Base-by-base conservation (phyloP, 441 rosid genomes). In the Erysimum cheiri region DNA sequence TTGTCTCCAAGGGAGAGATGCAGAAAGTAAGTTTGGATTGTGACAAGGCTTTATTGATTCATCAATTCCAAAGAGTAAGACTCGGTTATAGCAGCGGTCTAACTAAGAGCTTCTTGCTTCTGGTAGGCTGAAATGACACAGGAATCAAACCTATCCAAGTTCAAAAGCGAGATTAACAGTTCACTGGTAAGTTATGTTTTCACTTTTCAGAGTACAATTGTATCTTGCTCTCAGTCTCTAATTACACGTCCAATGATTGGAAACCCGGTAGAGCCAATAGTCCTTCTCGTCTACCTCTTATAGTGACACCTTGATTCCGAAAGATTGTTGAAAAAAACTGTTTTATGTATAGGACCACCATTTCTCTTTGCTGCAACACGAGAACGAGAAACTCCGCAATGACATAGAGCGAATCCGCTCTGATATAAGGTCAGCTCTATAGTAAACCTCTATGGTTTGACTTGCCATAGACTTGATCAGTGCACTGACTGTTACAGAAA, bases 361-460 rank as follows among this genome's bases (percentile, higher is more conserved):
- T 80, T 88, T 84, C 60, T 82, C 88, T 24, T 71, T 78, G 73
- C 70, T 86, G 78, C 91, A 84, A 83, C 90, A 82, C 14, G 93
- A 86, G 82, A 80, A 70, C 29, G 93, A 88, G 73, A 88, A 86
- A 69, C 84, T 88, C 40, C 82, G 60, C 4, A 37, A 72, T 77
- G 89, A 86, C 69, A 86, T 84, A 63, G 89, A 86, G 68, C 83
- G 82, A 63, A 73, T 84, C 78, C 85, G 77, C 41, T 75, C 78
- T 64, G 93, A 86, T 77, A 52, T 86, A 78, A 88, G 89, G 91
- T 88, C 61, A 44, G 80, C 2, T 71, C 31, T 28, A 4, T n/a
- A 13, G 19, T 13, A 41, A 35, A 10, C 26, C 14, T 14, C 3
- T 35, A 14, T 2, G 29, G 50, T 57, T 36, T 52, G n/a, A 22